Conservation (phyloP, 1,284 basidiomycete genomes). For the Prillingera fragicola region DNA sequence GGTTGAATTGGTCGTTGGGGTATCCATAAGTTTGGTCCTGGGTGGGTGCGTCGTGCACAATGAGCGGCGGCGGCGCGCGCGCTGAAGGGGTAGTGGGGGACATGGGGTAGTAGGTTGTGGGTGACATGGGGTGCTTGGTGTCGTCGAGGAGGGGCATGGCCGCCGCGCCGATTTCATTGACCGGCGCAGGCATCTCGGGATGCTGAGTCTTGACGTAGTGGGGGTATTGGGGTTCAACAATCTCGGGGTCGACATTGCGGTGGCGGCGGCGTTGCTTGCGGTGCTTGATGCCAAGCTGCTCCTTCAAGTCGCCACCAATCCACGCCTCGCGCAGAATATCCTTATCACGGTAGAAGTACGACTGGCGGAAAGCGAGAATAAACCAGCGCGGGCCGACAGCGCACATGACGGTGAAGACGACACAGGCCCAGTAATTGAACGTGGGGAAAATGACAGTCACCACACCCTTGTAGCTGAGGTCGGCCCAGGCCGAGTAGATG, state of each 20-base stretch:
- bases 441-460: constrained; percentile 68
- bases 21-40: background rate
- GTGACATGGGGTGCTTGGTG: background rate
- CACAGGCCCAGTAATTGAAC: constrained; percentile 73
- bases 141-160: too few relatives aligned
- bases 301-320: constrained; percentile 77
- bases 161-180: too few relatives aligned
- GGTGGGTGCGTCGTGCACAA: background rate
- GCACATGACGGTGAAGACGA: constrained; percentile 62
- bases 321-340: constrained; percentile 84
- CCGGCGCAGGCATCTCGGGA: background rate
- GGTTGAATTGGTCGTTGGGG: background rate
- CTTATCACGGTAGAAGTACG: constrained; percentile 45
- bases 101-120: background rate
- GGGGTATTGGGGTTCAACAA: background rate
- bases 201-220: background rate
- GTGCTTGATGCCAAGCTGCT: constrained; percentile 62
- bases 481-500: constrained; percentile 70
- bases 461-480: constrained; percentile 66
- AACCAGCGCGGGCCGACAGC: constrained; percentile 58
- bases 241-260: background rate
- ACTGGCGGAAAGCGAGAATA: constrained; percentile 21
- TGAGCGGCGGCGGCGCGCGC: background rate
- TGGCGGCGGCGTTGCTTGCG: constrained; percentile 20
- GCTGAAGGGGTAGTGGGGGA: background rate